Percentiles rank a stretch among this genome's conserved stretches.
phyloP scores from a whole-genome alignment of 805 yeast species.

The Spathaspora arborariae region DNA sequence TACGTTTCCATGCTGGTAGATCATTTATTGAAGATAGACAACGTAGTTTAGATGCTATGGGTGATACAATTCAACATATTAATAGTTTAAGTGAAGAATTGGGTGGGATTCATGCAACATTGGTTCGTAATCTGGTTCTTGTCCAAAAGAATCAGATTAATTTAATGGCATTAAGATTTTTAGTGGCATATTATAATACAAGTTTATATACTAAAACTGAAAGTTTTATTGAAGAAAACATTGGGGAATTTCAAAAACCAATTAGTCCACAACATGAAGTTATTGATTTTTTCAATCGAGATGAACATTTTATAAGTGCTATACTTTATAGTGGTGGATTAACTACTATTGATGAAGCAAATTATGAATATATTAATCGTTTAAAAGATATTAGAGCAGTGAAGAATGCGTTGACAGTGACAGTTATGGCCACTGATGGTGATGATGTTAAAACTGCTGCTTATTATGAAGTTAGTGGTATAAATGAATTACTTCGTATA shows the following conservation, averaged over 20 bases:
- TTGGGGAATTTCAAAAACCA: constrained; percentile 17
- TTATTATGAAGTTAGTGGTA: constrained; percentile 59
- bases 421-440: constrained; percentile 32
- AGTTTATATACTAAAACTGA: constrained; percentile 4
- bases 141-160: constrained; percentile 65
- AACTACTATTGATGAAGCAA: constrained; percentile 65
- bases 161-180: constrained; percentile 51
- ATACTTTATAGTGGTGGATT: constrained; percentile 59
- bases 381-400: constrained; percentile 33
- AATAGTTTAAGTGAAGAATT: constrained; percentile 64
- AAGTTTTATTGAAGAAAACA: constrained; percentile 5
- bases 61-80: constrained; percentile 81
- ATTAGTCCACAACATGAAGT: background rate
- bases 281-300: constrained; percentile 2
- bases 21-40: constrained; percentile 58
- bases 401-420: constrained; percentile 52
- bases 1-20: constrained; percentile 71
- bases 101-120: constrained; percentile 64
- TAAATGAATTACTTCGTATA: constrained; percentile 61
- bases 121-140: constrained; percentile 64
- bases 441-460: constrained; percentile 53
- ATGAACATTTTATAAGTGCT: background rate
- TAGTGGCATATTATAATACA: constrained; percentile 36
- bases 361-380: constrained; percentile 51
- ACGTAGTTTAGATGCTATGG: constrained; percentile 65